These are phyloP conservation scores for Primulina tabacum DNA, from an alignment of 257 asterid species.

Conservation along the genomic window DNA sequence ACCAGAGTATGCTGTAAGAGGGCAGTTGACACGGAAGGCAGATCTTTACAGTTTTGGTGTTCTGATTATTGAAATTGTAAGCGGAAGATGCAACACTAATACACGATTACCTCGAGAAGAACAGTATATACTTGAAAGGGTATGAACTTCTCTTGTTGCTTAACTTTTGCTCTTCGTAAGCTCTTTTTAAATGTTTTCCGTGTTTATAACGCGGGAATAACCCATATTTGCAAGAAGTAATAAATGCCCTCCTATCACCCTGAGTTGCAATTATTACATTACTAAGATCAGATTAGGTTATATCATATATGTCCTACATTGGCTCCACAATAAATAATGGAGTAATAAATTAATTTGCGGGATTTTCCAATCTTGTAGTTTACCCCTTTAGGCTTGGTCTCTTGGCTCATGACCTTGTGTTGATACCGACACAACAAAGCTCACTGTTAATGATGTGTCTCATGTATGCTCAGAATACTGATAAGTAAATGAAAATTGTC, in stretches of 20 bases:
- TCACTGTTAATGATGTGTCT: background rate
- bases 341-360: background rate
- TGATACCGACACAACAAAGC: background rate
- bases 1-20: conserved; percentile 35
- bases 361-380: background rate
- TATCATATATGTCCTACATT: background rate
- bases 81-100: conserved; percentile 91
- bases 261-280: background rate
- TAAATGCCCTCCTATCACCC: background rate
- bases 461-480: too few species aligned
- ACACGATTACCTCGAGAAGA: conserved; percentile 69
- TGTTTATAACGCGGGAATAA: background rate
- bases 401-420: background rate
- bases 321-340: background rate
- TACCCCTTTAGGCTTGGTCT: background rate
- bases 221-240: background rate
- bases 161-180: background rate
- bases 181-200: background rate
- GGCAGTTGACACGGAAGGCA: conserved; percentile 79
- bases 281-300: background rate
- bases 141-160: conserved; percentile 27
- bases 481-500: too few species aligned
- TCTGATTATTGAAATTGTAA: conserved; percentile 84
- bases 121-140: conserved; percentile 91
- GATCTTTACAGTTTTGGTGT: conserved; percentile 95